Percentiles rank a stretch among this genome's conserved stretches.
phyloP scores from a whole-genome alignment of 176 grass and related monocot genomes.

The Zea luxurians region DNA sequence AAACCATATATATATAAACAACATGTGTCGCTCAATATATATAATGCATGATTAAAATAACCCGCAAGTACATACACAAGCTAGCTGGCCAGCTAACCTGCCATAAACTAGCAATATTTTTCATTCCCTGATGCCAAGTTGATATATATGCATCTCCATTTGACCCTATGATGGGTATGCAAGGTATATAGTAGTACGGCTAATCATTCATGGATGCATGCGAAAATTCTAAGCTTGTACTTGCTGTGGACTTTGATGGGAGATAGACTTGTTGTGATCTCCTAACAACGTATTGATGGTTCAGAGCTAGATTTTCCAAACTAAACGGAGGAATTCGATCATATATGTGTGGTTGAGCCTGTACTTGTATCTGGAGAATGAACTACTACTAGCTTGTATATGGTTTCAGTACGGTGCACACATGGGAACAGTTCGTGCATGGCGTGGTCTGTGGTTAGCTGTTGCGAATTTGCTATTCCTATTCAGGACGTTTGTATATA shows the following conservation, averaged over 20 bases:
- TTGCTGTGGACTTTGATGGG: conserved; percentile 13
- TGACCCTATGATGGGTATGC: conserved; percentile 6
- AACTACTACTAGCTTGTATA: background rate
- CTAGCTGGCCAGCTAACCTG: background rate
- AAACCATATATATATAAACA: background rate
- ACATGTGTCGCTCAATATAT: conserved; percentile 17
- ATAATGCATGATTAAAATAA: conserved; percentile 1
- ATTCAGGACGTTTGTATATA: background rate
- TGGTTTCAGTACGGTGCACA: conserved; percentile 1
- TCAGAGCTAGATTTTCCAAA: conserved; percentile 18
- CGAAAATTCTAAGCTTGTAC: conserved; percentile 35
- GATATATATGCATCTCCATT: background rate
- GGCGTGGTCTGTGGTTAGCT: background rate
- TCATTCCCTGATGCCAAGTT: conserved; percentile 38
- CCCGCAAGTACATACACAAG: conserved; percentile 18
- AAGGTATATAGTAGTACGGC: background rate
- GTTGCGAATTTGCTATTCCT: conserved; percentile 3
- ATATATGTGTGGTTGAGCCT: background rate
- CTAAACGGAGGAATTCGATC: conserved; percentile 18
- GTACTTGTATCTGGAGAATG: conserved; percentile 12
- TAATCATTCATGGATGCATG: conserved; percentile 13
- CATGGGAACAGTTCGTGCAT: conserved; percentile 34
- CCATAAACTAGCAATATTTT: conserved; percentile 25
- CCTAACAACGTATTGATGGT: conserved; percentile 13
- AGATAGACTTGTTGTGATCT: background rate